Evolutionary conservation across 23 red algal genomes (phyloP).

Genomic region (Agarophyton chilense): DNA sequence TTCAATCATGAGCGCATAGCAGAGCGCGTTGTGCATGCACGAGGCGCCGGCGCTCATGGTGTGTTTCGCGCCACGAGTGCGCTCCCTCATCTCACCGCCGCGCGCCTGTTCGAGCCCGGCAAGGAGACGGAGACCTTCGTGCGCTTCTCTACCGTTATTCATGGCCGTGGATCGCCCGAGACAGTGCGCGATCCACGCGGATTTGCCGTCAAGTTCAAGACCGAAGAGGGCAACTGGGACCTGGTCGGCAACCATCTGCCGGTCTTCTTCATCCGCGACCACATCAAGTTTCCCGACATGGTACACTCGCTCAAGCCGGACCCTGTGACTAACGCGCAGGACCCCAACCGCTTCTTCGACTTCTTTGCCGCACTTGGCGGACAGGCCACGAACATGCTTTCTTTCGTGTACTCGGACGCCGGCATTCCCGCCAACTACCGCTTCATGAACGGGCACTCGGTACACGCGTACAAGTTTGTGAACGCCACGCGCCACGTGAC

Average conservation of each 20-base stretch:
- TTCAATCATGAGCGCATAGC: slow-evolving; percentile 82
- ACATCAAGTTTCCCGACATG: slow-evolving; percentile 90
- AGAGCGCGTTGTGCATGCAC: slow-evolving; percentile 91
- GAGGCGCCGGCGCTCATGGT: slow-evolving; percentile 80
- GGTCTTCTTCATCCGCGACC: slow-evolving; percentile 96
- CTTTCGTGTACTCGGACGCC: too few relatives aligned
- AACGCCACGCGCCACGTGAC: too few relatives aligned
- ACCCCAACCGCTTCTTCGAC: slow-evolving; percentile 78
- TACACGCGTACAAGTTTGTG: too few relatives aligned
- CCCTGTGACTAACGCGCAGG: slow-evolving; percentile 49
- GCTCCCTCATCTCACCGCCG: too few relatives aligned
- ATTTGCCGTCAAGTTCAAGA: too few relatives aligned
- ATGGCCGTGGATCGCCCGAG: slow-evolving; percentile 83
- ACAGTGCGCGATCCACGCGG: slow-evolving; percentile 91
- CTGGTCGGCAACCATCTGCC: slow-evolving; percentile 92
- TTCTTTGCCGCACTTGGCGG: slow-evolving; percentile 78
- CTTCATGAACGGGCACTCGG: too few relatives aligned
- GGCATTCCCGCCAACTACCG: too few relatives aligned
- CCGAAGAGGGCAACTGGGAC: slow-evolving; percentile 85
- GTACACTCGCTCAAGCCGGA: slow-evolving; percentile 88
- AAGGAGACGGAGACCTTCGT: too few relatives aligned
- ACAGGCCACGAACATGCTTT: too few relatives aligned
- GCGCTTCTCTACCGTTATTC: slow-evolving; percentile 93
- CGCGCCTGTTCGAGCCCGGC: too few relatives aligned
- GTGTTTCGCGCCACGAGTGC: slow-evolving; percentile 74